A percentile compares a stretch with the other conserved stretches of the same genome.
These are phyloP conservation scores for Phaseolus lunatus DNA, from an alignment of 306 rosid genomes.

Conservation along the genomic window DNA sequence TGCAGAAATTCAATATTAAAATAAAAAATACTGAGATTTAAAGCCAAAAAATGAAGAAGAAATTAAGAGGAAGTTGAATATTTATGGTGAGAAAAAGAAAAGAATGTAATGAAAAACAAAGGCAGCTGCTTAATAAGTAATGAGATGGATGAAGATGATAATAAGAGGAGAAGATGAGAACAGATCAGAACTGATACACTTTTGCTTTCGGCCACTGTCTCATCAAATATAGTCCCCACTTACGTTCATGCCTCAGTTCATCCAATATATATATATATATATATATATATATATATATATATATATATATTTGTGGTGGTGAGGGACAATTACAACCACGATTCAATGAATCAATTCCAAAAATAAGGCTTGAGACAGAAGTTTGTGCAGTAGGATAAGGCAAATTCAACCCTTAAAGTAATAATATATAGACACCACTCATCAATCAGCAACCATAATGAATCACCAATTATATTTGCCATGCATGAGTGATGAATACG, in stretches of 20 bases:
- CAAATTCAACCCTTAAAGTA: conserved; percentile 19
- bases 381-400: conserved; percentile 33
- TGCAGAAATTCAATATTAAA: neutral
- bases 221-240: conserved; percentile 53
- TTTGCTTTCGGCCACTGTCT: conserved; percentile 65
- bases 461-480: conserved; percentile 33
- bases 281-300: conserved; percentile 32
- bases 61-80: neutral
- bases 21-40: neutral
- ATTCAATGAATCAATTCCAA: conserved; percentile 39
- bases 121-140: neutral
- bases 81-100: no score
- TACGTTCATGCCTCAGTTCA: conserved; percentile 36
- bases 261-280: conserved; percentile 38
- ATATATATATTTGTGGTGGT: neutral
- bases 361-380: conserved; percentile 20
- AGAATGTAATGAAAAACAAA: neutral
- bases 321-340: conserved; percentile 46
- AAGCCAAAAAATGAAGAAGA: neutral
- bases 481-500: conserved; percentile 32
- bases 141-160: conserved; percentile 14
- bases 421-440: conserved; percentile 1
- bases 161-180: conserved; percentile 25
- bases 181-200: neutral
- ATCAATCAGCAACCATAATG: conserved; percentile 36